A percentile compares a stretch with the other conserved stretches of the same genome.
phyloP scores from a whole-genome alignment of 176 grass and related monocot species.

The Metroxylon sagu region DNA sequence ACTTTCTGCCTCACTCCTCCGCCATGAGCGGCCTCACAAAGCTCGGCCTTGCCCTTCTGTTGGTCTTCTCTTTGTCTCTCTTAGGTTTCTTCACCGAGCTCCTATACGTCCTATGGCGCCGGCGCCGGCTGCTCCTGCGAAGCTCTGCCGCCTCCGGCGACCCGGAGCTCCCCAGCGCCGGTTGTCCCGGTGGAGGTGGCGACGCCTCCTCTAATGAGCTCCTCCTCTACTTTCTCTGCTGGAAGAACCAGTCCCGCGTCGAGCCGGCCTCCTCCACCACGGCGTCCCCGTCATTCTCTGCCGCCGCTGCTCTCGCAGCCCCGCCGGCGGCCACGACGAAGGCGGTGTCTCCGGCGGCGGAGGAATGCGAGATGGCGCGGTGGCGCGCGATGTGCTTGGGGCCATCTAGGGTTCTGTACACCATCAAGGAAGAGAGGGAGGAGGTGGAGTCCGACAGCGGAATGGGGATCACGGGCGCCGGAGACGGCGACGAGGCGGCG shows the following conservation, averaged over 20 bases:
- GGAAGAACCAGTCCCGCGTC: constrained; percentile 11
- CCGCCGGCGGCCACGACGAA: not conserved
- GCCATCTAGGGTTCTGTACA: constrained; percentile 14
- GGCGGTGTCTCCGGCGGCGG: not conserved
- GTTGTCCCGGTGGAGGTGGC: not conserved
- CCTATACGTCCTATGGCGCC: constrained; percentile 6
- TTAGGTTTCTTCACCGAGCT: constrained; percentile 2
- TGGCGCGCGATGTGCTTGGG: constrained; percentile 10
- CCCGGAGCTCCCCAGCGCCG: not conserved
- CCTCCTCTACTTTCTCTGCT: constrained; percentile 5
- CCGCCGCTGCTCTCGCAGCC: not conserved
- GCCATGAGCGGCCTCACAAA: constrained; percentile 1
- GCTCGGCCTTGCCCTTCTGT: constrained; percentile 3
- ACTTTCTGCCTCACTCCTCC: too few relatives aligned
- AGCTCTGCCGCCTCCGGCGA: not conserved
- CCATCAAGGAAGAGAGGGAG: constrained; percentile 16
- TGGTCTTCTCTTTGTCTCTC: not conserved
- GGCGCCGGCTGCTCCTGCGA: not conserved
- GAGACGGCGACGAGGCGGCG: not conserved
- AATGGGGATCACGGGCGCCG: too few relatives aligned
- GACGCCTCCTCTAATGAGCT: not conserved
- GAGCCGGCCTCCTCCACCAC: constrained; percentile 6
- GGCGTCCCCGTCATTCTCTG: not conserved
- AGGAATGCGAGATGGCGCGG: constrained; percentile 8
- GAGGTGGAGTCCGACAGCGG: too few relatives aligned